Evolutionary conservation across 1,139 yeast genomes (phyloP).

Genomic region (Arxiozyma slooffiae): DNA sequence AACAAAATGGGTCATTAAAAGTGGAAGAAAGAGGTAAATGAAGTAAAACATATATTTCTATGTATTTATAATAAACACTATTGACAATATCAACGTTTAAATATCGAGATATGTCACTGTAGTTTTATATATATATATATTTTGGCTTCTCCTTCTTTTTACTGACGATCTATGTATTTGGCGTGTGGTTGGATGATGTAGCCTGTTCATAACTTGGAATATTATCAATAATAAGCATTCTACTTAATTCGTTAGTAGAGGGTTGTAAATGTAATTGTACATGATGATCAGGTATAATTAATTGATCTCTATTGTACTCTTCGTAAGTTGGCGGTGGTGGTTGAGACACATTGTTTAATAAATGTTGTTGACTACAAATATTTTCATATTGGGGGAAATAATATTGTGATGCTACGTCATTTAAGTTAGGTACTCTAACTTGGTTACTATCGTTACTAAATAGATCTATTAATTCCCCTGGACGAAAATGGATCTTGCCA

Average conservation of each 20-base stretch:
- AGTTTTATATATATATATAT: no score
- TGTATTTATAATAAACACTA: no score
- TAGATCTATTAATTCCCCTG: conserved; percentile 25
- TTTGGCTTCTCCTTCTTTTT: no score
- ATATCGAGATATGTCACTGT: no score
- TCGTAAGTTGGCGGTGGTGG: conserved; percentile 20
- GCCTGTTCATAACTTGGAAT: conserved; percentile 5
- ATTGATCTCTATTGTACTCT: conserved; percentile 13
- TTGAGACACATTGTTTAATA: background rate
- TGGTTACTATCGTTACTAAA: conserved; percentile 11
- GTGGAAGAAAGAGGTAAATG: no score
- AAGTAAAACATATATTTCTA: no score
- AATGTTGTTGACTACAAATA: background rate
- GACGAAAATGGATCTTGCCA: conserved; percentile 42
- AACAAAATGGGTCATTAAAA: no score
- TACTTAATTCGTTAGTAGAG: no score
- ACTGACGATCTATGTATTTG: background rate
- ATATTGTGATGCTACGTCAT: background rate
- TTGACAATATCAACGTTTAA: no score
- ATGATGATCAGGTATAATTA: background rate
- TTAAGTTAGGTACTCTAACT: background rate
- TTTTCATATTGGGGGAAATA: conserved; percentile 1
- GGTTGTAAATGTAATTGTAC: no score
- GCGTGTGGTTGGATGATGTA: background rate
- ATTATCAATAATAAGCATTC: background rate